phyloP scores from a whole-genome alignment of 495 filamentous ascomycete genomes.

The Aspergillus heteromorphus region DNA sequence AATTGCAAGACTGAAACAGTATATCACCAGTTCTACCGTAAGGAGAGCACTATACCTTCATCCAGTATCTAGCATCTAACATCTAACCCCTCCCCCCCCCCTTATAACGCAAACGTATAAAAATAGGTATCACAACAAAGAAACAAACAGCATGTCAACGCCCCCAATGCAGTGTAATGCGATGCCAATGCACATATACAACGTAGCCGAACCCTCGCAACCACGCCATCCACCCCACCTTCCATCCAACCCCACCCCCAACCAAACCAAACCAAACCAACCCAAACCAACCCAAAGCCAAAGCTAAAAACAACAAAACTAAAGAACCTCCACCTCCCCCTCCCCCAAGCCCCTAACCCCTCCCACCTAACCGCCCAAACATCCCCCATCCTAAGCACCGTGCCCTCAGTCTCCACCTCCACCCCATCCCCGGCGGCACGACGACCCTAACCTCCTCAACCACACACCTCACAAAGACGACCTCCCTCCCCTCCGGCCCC shows the following conservation, averaged over 20 bases:
- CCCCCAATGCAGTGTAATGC: conserved; percentile 2
- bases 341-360: conserved; percentile 62
- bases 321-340: conserved; percentile 82
- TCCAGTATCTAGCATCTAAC: neutral
- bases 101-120: too few species aligned
- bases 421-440: conserved; percentile 53
- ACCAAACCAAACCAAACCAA: neutral
- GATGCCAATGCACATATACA: too few species aligned
- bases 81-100: too few species aligned
- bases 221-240: too few species aligned
- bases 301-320: conserved; percentile 26
- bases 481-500: conserved; percentile 69
- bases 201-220: too few species aligned
- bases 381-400: conserved; percentile 69
- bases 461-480: conserved; percentile 79
- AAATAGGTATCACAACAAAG: neutral
- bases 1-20: neutral
- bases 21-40: too few species aligned
- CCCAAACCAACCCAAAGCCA: neutral
- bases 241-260: neutral
- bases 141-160: conserved; percentile 1
- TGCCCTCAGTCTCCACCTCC: conserved; percentile 47
- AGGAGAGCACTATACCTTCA: too few species aligned
- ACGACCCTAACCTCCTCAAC: conserved; percentile 49
- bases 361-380: conserved; percentile 85